Percentiles rank a stretch among this genome's conserved stretches.
Evolutionary conservation across 768 basidiomycete genomes (phyloP).

Genomic region (Amanita pseudoporphyria): DNA sequence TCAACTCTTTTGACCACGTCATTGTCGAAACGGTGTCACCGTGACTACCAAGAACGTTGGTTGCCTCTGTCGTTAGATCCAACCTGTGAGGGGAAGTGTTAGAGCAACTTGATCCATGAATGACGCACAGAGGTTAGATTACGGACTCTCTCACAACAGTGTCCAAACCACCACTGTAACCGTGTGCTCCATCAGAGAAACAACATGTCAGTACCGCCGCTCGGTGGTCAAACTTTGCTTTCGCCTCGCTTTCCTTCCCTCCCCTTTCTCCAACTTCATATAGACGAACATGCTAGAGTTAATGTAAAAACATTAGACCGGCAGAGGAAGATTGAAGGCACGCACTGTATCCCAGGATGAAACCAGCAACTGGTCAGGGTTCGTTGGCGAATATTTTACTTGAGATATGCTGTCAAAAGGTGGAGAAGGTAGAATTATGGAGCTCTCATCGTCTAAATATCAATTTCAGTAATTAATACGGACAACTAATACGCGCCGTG

Average conservation of each 20-base stretch:
- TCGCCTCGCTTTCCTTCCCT: slow-evolving; percentile 51
- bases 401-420: slow-evolving; percentile 83
- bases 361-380: slow-evolving; percentile 72
- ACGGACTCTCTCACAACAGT: slow-evolving; percentile 75
- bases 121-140: slow-evolving; percentile 2
- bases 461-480: not conserved
- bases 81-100: slow-evolving; percentile 36
- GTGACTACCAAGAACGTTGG: slow-evolving; percentile 71
- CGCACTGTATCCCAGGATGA: slow-evolving; percentile 83
- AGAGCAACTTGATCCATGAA: not conserved
- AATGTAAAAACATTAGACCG: slow-evolving; percentile 2
- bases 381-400: slow-evolving; percentile 70
- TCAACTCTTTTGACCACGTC: slow-evolving; percentile 27
- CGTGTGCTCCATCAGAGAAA: slow-evolving; percentile 59
- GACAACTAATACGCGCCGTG: not conserved
- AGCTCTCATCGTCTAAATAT: not conserved
- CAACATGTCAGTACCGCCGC: slow-evolving; percentile 81
- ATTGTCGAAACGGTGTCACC: slow-evolving; percentile 73
- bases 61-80: slow-evolving; percentile 65
- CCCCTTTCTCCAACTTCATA: slow-evolving; percentile 55
- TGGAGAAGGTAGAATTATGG: slow-evolving; percentile 30
- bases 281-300: slow-evolving; percentile 26
- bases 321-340: slow-evolving; percentile 7
- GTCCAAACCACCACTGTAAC: slow-evolving; percentile 83
- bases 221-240: slow-evolving; percentile 80